These are phyloP conservation scores for Biancaea sappan DNA, from an alignment of 306 rosid genomes.

Conservation along the genomic window DNA sequence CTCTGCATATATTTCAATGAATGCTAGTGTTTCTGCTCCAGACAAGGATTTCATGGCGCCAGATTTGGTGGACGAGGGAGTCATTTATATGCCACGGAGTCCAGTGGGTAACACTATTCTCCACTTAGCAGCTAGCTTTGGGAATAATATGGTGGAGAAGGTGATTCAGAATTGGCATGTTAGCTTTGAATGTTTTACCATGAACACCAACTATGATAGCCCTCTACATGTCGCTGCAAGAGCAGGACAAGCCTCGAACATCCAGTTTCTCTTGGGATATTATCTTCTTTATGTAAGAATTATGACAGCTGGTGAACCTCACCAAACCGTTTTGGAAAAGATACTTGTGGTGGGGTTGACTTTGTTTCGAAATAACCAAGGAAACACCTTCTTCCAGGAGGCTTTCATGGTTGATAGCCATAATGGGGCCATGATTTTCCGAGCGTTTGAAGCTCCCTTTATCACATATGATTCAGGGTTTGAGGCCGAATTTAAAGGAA, in stretches of 20 bases:
- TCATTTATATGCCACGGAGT: background rate
- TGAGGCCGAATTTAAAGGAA: background rate
- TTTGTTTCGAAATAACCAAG: background rate
- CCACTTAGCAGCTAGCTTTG: background rate
- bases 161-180: fast-evolving
- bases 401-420: background rate
- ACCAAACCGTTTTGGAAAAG: too few relatives aligned
- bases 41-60: too few relatives aligned
- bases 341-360: too few relatives aligned
- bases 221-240: constrained; percentile 22
- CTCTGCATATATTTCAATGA: background rate
- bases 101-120: background rate
- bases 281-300: background rate
- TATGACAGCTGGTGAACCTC: too few relatives aligned
- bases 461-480: background rate
- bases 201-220: background rate
- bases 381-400: constrained; percentile 14
- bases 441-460: background rate
- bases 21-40: background rate
- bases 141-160: background rate
- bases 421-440: background rate
- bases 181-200: too few relatives aligned
- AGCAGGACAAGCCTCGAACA: background rate
- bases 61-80: background rate
- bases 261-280: background rate